Evolutionary conservation across 495 filamentous ascomycete species (phyloP).

Genomic region (Aspergillus bertholletiae): DNA sequence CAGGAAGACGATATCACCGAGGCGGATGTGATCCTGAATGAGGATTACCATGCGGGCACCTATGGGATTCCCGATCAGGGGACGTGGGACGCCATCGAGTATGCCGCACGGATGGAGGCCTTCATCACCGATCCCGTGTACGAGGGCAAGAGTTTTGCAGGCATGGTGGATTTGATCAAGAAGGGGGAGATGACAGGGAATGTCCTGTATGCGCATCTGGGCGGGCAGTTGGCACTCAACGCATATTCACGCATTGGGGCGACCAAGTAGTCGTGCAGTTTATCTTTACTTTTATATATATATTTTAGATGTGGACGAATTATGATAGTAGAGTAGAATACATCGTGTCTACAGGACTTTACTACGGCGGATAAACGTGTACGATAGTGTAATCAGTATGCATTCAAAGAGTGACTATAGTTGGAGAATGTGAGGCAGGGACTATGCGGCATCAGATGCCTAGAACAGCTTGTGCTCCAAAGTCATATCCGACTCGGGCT

Average conservation of each 20-base stretch:
- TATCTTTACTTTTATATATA: neutral
- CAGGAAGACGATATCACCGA: conserved; percentile 50
- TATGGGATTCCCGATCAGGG: conserved; percentile 56
- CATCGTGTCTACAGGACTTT: neutral
- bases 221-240: conserved; percentile 60
- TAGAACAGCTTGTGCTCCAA: conserved; percentile 97
- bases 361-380: neutral
- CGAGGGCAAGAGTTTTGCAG: conserved; percentile 63
- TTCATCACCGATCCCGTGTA: conserved; percentile 69
- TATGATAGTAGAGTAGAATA: no score
- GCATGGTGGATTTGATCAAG: conserved; percentile 60
- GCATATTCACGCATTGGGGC: conserved; percentile 46
- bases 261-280: conserved; percentile 14
- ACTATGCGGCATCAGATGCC: neutral
- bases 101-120: conserved; percentile 57
- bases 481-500: conserved; percentile 99
- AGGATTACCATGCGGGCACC: conserved; percentile 56
- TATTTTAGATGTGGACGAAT: neutral
- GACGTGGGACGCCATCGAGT: conserved; percentile 60
- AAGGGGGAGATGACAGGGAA: conserved; percentile 55
- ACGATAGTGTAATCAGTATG: neutral
- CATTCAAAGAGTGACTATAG: conserved; percentile 33
- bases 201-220: conserved; percentile 62
- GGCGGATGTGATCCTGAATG: conserved; percentile 54
- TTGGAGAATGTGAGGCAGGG: conserved; percentile 16